These are phyloP conservation scores for Physcia stellaris DNA, from an alignment of 495 filamentous ascomycete species.

Conservation along the genomic window DNA sequence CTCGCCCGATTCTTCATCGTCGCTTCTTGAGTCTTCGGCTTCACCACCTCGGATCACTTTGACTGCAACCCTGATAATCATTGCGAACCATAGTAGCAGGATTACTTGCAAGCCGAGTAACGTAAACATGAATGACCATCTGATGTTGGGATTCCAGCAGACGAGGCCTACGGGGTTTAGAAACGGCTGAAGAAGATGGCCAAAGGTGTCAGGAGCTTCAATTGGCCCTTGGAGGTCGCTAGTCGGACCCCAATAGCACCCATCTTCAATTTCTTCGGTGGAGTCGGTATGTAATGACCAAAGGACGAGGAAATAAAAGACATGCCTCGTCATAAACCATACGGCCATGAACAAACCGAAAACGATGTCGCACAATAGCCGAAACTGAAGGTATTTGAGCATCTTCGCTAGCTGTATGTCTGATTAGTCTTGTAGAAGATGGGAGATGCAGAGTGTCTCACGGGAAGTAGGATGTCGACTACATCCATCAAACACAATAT, in stretches of 20 bases:
- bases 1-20: conserved; percentile 63
- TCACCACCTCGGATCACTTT: conserved; percentile 60
- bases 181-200: conserved; percentile 58
- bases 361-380: conserved; percentile 61
- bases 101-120: conserved; percentile 68
- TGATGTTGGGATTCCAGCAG: conserved; percentile 61
- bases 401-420: conserved; percentile 70
- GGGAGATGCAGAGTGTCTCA: conserved; percentile 33
- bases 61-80: conserved; percentile 71
- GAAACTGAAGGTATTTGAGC: conserved; percentile 73
- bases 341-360: conserved; percentile 79
- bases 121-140: conserved; percentile 59
- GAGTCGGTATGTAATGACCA: conserved; percentile 70
- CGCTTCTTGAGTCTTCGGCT: conserved; percentile 78
- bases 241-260: conserved; percentile 53
- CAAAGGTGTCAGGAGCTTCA: conserved; percentile 40
- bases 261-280: conserved; percentile 43
- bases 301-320: conserved; percentile 62
- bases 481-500: conserved; percentile 90
- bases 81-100: conserved; percentile 75
- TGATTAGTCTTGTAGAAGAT: no score
- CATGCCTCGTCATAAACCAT: conserved; percentile 76
- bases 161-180: conserved; percentile 51
- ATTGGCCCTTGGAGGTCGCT: conserved; percentile 38
- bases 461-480: conserved; percentile 76